A percentile compares a stretch with the other conserved stretches of the same genome.
These are phyloP conservation scores for Magnolia changhungtana DNA, from an alignment of 164 flowering plant species.

Conservation along the genomic window DNA sequence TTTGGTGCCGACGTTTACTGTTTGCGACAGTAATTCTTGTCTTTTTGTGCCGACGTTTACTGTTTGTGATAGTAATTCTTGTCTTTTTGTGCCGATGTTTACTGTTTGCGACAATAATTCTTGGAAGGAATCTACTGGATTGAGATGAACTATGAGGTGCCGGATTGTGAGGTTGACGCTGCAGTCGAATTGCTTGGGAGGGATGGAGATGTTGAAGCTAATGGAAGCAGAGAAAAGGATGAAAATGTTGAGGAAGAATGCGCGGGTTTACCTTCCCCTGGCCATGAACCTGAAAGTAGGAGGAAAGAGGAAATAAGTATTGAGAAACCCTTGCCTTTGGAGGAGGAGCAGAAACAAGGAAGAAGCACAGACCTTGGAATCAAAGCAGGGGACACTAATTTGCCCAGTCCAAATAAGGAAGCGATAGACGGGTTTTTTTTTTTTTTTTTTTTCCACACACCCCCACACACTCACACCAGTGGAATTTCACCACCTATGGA, in stretches of 20 bases:
- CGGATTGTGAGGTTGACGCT: conserved; percentile 12
- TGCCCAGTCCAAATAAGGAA: conserved; percentile 17
- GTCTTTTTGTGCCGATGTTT: no score
- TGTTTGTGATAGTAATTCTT: no score
- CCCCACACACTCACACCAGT: no score
- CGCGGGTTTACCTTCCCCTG: conserved; percentile 5
- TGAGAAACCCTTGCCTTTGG: conserved; percentile 20
- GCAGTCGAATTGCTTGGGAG: conserved; percentile 13
- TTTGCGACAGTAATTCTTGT: no score
- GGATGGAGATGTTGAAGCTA: conserved; percentile 7
- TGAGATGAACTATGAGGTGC: conserved; percentile 10
- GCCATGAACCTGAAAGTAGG: conserved; percentile 5
- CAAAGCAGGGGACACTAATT: not conserved
- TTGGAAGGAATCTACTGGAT: no score
- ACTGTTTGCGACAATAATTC: no score
- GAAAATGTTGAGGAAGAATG: conserved; percentile 19
- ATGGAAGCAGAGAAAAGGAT: conserved; percentile 12
- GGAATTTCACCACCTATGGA: no score
- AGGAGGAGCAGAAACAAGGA: conserved; percentile 16
- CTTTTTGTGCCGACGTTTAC: no score
- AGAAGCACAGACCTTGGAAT: not conserved
- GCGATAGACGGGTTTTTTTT: conserved; percentile 12
- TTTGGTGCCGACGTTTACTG: no score
- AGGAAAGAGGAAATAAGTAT: conserved; percentile 20
- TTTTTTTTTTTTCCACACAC: no score